Base-by-base conservation (phyloP, 108 stramenopile species). In the Cafeteria roenbergensis region DNA sequence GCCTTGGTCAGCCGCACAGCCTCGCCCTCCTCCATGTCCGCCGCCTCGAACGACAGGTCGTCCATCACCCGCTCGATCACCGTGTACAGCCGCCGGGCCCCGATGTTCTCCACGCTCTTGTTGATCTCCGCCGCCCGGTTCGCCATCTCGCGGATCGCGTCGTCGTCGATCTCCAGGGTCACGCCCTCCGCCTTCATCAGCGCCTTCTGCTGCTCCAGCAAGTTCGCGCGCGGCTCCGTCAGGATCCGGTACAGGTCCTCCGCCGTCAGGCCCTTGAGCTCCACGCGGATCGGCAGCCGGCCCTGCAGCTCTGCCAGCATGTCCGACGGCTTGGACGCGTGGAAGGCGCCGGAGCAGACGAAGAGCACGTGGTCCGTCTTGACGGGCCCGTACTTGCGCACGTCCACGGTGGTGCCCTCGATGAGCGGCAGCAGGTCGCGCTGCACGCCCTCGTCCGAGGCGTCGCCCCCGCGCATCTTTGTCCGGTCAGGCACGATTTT, bases 331-430 rank as follows among this genome's bases (percentile, higher is more conserved):
- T 96, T 96, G 50, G 89, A 85, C 21, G 85, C 74, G 76, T 91
- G 89, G 68, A 92, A 94, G 61, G 90, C 89, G 26, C 94, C 90
- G 65, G 86, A 83, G 34, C 86, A 88, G 72, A 99, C 87, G 66
- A 99, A 99, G 36, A 99, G 75, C 66, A 99, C 91, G 77, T 88
- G 93, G 80, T 96, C 91, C 30, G 97, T 99, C 72, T 93, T 89
- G 55, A 99, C 88, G 74, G 95, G 94, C 34, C 97, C 95, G 74
- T 94, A 85, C 75, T 94, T 91, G n/a, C 91, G 93, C 50, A 75
- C 82, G 75, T 62, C 53, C 42, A 99, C 88, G 30, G 91, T 92
- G 29, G 90, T 91, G 3, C 95, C 97, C 80, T 96, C 97, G 48
- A 99, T 88, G 55, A 99, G 73, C 6, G 97, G 95, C 56, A 99